phyloP scores from a whole-genome alignment of 176 grass and related monocot species.

The Leersia perrieri region DNA sequence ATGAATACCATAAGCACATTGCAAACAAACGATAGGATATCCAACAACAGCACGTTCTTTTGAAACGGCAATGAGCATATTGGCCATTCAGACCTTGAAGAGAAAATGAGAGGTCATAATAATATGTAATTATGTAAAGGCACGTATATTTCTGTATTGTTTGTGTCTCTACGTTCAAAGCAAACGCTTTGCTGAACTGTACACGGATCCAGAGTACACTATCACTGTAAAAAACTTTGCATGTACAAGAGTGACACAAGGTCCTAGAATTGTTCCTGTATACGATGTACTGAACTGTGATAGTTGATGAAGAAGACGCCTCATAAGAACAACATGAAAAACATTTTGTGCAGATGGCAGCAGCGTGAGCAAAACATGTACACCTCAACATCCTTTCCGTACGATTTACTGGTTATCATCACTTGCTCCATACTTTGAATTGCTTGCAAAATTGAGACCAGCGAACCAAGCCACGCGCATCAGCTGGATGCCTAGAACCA shows the following conservation, averaged over 20 bases:
- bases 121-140: neutral
- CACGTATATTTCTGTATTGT: neutral
- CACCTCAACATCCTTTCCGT: neutral
- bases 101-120: neutral
- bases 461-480: slow-evolving; percentile 92
- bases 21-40: neutral
- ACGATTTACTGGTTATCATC: slow-evolving; percentile 13
- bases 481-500: slow-evolving; percentile 86
- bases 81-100: neutral
- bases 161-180: neutral
- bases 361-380: neutral
- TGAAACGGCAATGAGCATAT: neutral
- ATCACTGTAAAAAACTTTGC: neutral
- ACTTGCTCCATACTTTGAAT: slow-evolving; percentile 32
- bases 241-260: neutral
- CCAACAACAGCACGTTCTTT: neutral
- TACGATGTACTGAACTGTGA: neutral
- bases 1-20: neutral
- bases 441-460: slow-evolving; percentile 44
- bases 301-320: neutral
- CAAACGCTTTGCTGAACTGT: too few relatives aligned
- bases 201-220: neutral
- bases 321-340: neutral
- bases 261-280: neutral
- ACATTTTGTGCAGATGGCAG: neutral